Percentiles rank a stretch among this genome's conserved stretches.
These are phyloP conservation scores for Naganishia sp. DNA, from an alignment of 1,284 basidiomycete genomes.

Conservation along the genomic window DNA sequence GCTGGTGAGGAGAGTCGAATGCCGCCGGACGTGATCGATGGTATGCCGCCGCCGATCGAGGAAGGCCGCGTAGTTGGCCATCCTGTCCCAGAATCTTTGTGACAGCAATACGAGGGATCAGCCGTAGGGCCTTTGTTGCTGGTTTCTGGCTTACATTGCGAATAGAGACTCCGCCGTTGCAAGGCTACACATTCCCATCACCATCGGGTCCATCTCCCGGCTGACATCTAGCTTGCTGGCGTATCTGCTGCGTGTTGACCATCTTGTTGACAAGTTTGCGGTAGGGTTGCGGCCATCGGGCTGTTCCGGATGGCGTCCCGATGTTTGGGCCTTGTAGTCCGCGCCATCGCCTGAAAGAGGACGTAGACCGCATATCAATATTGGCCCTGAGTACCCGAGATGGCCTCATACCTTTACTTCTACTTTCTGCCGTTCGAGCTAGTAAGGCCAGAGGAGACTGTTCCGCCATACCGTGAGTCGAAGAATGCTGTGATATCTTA, in stretches of 20 bases:
- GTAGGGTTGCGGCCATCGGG: not conserved
- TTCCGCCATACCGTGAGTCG: conserved; percentile 10
- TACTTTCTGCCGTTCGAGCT: conserved; percentile 12
- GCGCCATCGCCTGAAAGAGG: too few relatives aligned
- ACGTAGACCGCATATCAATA: too few relatives aligned
- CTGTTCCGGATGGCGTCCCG: not conserved
- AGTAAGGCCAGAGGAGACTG: conserved; percentile 23
- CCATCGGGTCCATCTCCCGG: conserved; percentile 21
- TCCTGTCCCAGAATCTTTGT: conserved; percentile 21
- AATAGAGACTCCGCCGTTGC: conserved; percentile 18
- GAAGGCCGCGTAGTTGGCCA: conserved; percentile 25
- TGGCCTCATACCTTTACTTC: conserved; percentile 9
- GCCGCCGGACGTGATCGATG: conserved; percentile 7
- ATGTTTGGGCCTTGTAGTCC: too few relatives aligned
- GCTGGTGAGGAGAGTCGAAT: conserved; percentile 17
- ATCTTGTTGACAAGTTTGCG: conserved; percentile 2
- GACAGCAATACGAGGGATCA: not conserved
- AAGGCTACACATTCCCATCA: conserved; percentile 22
- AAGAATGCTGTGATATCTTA: not conserved
- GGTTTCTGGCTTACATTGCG: conserved; percentile 4
- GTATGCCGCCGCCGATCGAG: conserved; percentile 14
- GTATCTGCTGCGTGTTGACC: conserved; percentile 22
- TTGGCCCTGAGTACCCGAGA: not conserved
- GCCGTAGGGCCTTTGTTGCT: not conserved
- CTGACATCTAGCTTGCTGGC: conserved; percentile 21